Percentiles rank a stretch among this genome's conserved stretches.
Conservation (phyloP, 768 basidiomycete genomes). For the Mycena galericulata region DNA sequence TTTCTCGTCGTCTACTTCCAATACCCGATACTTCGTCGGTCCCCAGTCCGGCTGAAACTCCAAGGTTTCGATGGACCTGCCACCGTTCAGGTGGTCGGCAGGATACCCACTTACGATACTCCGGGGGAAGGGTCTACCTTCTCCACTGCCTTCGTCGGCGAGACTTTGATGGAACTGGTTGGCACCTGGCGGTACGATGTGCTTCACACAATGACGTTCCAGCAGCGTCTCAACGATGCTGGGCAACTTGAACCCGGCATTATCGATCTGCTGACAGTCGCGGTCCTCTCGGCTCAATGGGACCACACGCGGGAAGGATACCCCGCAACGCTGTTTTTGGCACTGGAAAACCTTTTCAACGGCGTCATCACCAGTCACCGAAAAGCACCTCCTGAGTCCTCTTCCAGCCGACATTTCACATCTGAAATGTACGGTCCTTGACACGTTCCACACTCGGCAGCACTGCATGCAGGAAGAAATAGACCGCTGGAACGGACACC, state of each 20-base stretch:
- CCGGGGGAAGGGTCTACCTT: constrained; percentile 13
- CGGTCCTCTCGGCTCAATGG: not conserved
- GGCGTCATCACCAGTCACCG: constrained; percentile 6
- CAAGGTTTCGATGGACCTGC: constrained; percentile 9
- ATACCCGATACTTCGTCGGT: not conserved
- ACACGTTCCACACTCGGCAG: not conserved
- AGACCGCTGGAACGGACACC: constrained; percentile 7
- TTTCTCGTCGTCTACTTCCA: constrained; percentile 13
- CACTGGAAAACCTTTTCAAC: not conserved
- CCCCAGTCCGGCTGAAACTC: constrained; percentile 10
- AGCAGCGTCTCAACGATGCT: not conserved
- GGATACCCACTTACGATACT: constrained; percentile 11
- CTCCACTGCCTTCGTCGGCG: constrained; percentile 4
- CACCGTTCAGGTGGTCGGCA: constrained; percentile 9
- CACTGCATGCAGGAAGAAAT: constrained; percentile 12
- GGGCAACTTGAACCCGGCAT: not conserved
- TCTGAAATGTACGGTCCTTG: constrained; percentile 9
- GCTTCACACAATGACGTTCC: constrained; percentile 8
- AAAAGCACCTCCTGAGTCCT: constrained; percentile 1
- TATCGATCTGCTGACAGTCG: constrained; percentile 7
- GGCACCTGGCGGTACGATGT: constrained; percentile 17
- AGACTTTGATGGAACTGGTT: constrained; percentile 8
- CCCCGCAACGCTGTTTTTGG: constrained; percentile 13
- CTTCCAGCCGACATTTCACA: not conserved
- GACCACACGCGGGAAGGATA: not conserved